Base-by-base conservation (phyloP, 2,329 filamentous ascomycete species). In the Diaporthe capsici region DNA sequence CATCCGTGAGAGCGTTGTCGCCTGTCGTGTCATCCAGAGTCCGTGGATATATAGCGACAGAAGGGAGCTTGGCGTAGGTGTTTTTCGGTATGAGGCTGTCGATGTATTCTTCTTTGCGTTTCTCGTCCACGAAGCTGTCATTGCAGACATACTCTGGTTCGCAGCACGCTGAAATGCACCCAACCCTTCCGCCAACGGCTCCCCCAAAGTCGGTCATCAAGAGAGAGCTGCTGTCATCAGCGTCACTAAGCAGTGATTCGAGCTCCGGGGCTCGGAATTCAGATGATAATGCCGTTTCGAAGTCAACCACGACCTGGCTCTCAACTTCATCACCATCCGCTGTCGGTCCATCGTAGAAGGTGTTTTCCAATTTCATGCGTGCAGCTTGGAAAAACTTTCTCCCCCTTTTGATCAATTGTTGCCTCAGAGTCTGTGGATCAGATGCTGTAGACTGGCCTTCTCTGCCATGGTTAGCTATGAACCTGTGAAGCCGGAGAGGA, bases 231-330 rank as follows among this genome's bases (percentile, higher is more conserved):
- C 28, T 4, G 2, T 31, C 28, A 4, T 31, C 28, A 4, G 28
- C 4, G 4, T 31, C 31, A 31, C 5, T 5, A 1, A 31, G 47
- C 25, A 37, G 20, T 44, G 37, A 34, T 44, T 57, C 6, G n/a
- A 71, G n/a, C n/a, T 17, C 1, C 31, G 4, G 3, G 67, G 71
- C 39, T 60, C 44, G 3, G 37, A 76, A 31, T 31, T 31, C 61
- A 0, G 28, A 12, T 22, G 79, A 28, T 55, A 81, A 80, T 12
- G 80, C 79, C 44, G 77, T 77, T 13, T 80, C 79, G 61, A 83
- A 82, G 57, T 84, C 82, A 37, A 83, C 76, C 0, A 83, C 77
- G 2, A 84, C 82, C 37, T 82, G 78, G 60, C 82, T 82, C 2
- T 84, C 81, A 9, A 83, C 76, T 28, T 83, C 79, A 1, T 83